These are phyloP conservation scores for Aspergillus cejpii DNA, from an alignment of 2,329 filamentous ascomycete species.

Conservation along the genomic window DNA sequence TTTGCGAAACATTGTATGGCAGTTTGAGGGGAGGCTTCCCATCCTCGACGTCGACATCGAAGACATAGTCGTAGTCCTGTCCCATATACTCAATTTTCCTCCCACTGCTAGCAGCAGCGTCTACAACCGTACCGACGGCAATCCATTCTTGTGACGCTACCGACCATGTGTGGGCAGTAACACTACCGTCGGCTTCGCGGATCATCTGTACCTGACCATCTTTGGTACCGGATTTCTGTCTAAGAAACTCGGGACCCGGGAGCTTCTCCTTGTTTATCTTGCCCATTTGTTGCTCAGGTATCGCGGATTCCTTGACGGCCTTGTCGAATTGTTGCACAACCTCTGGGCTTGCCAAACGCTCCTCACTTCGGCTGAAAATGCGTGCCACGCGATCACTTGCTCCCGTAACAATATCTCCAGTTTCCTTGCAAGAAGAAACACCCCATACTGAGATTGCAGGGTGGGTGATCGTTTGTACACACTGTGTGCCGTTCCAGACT, in stretches of 20 bases:
- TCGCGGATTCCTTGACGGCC: slow-evolving; percentile 72
- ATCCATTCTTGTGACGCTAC: slow-evolving; percentile 65
- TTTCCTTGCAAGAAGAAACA: slow-evolving; percentile 73
- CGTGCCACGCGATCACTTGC: slow-evolving; percentile 82
- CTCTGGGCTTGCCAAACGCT: slow-evolving; percentile 62
- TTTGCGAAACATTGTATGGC: slow-evolving; percentile 88
- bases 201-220: slow-evolving; percentile 96
- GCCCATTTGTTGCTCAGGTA: slow-evolving; percentile 77
- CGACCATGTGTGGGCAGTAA: slow-evolving; percentile 88
- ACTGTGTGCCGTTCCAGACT: slow-evolving; percentile 76
- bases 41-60: slow-evolving; percentile 93
- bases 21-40: slow-evolving; percentile 87
- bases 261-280: slow-evolving; percentile 87
- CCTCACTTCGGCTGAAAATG: slow-evolving; percentile 68
- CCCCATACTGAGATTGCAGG: slow-evolving; percentile 95
- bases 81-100: slow-evolving; percentile 71
- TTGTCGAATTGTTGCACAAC: slow-evolving; percentile 70
- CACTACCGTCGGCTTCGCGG: slow-evolving; percentile 67
- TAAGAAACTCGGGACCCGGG: slow-evolving; percentile 79
- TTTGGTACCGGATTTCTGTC: slow-evolving; percentile 77
- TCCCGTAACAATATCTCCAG: slow-evolving; percentile 87
- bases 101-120: slow-evolving; percentile 74
- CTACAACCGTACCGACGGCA: slow-evolving; percentile 88
- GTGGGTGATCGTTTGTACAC: slow-evolving; percentile 91
- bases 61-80: slow-evolving; percentile 91